Conservation (phyloP, 208 protist genomes). For the Trypanosoma avium region DNA sequence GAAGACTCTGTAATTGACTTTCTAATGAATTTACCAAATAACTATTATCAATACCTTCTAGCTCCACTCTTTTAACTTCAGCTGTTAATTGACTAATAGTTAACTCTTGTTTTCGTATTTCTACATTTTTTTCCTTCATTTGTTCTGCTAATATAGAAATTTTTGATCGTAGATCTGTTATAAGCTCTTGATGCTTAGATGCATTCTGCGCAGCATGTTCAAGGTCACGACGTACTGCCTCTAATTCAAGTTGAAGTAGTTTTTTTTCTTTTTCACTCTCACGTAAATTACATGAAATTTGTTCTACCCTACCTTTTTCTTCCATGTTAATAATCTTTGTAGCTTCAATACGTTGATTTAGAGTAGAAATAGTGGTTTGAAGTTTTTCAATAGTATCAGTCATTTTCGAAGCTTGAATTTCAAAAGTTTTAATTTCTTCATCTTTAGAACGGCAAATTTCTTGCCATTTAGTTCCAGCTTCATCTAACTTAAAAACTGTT, state of each 20-base stretch:
- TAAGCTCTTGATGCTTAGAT: slow-evolving; percentile 40
- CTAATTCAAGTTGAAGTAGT: slow-evolving; percentile 43
- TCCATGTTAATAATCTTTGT: slow-evolving; percentile 67
- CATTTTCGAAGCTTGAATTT: slow-evolving; percentile 46
- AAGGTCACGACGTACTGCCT: slow-evolving; percentile 50
- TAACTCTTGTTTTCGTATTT: slow-evolving; percentile 62
- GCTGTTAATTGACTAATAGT: slow-evolving; percentile 59
- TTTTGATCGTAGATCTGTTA: slow-evolving; percentile 60
- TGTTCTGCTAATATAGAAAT: slow-evolving; percentile 42
- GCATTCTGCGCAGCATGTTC: slow-evolving; percentile 45
- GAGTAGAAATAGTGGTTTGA: slow-evolving; percentile 60
- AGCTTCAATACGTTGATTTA: slow-evolving; percentile 72
- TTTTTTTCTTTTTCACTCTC: slow-evolving; percentile 59
- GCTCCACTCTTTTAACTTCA: slow-evolving; percentile 67
- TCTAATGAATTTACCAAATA: slow-evolving; percentile 34
- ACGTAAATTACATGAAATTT: slow-evolving; percentile 52
- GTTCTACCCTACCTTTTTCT: slow-evolving; percentile 60
- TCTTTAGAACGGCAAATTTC: slow-evolving; percentile 72
- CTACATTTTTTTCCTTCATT: slow-evolving; percentile 57
- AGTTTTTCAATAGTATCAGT: slow-evolving; percentile 56
- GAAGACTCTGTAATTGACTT: slow-evolving; percentile 18
- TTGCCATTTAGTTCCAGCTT: slow-evolving; percentile 61
- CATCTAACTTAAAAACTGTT: slow-evolving; percentile 64
- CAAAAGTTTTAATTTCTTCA: slow-evolving; percentile 60
- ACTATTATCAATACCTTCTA: slow-evolving; percentile 39